Evolutionary conservation across 2,329 filamentous ascomycete genomes (phyloP).

Genomic region (Colletotrichum melonis): DNA sequence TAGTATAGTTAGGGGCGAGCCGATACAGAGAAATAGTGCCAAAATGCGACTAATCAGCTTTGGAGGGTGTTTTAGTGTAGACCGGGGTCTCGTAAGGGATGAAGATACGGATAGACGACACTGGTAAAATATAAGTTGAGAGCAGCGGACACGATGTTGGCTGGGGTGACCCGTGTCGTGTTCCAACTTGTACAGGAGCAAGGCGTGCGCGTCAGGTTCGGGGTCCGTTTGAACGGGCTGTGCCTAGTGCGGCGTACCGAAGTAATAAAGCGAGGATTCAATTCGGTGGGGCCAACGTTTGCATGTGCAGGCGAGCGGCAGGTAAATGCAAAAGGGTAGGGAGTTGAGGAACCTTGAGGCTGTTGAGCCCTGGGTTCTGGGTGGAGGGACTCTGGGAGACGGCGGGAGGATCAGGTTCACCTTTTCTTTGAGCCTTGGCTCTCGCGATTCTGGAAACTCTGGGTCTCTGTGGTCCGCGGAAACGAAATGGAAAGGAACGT

Average conservation of each 20-base stretch:
- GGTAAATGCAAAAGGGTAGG: not conserved
- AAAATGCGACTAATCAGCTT: constrained; percentile 1
- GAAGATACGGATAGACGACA: not conserved
- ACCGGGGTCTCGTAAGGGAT: not conserved
- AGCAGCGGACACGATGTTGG: not conserved
- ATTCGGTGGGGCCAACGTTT: not conserved
- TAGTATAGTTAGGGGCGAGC: not conserved
- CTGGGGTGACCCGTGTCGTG: not conserved
- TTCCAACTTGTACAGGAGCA: constrained; percentile 3
- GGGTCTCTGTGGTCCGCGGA: not conserved
- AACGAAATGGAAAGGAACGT: not conserved
- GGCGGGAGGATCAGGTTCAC: not conserved
- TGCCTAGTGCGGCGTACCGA: constrained; percentile 25
- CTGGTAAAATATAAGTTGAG: not conserved
- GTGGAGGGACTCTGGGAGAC: not conserved
- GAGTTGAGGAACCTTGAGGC: not conserved
- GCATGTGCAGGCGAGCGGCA: constrained; percentile 6
- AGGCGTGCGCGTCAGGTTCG: constrained; percentile 21
- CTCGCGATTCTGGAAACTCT: not conserved
- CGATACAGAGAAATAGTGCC: not conserved
- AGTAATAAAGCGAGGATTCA: not conserved
- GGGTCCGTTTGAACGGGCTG: constrained; percentile 28
- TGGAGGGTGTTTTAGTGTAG: not conserved
- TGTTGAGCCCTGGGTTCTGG: too few species aligned
- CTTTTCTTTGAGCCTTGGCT: not conserved